Evolutionary conservation across 306 rosid genomes (phyloP), one percentile per base, ranked within the genome.

Genomic region (Quercus ilex): DNA sequence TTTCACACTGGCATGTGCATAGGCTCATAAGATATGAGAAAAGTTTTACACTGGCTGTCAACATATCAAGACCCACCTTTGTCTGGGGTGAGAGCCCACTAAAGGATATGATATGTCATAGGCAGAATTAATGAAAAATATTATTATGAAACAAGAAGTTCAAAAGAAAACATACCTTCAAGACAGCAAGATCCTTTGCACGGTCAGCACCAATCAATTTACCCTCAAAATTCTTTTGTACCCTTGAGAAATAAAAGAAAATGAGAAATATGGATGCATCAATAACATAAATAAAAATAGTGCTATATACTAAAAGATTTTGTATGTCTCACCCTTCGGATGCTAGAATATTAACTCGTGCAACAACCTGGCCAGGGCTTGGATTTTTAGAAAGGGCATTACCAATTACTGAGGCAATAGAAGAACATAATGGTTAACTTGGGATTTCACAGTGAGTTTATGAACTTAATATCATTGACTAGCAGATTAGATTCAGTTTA

Each of bases 171-270:
- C 30, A 46, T 84, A 81, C 97, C 98, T 91, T 93, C 83, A 95
- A 79, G 85, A 95, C 91, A 20, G 98, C 98, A 74, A 95, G 98
- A 88, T 95, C 99, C 94, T 95, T 95, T 38, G 97, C 85, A 38
- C 98, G 99, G 76, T 95, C 99, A 57, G 96, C 98, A 77, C 99
- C 99, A 49, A 95, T 35, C 78, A 95, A 88, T 70, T 38, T 89
- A n/a, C 98, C 99, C 87, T 91, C 99, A 87, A 95, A 95, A 83
- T 89, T 95, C 89, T 91, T 90, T 59, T 87, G 94, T 52, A 93
- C 84, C 86, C 99, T 85, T 63, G 9, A 83, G 14, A 62, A 77
- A 25, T 51, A 52, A 51, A 20, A 57, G 17, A 82, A 80, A 41
- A 78, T 82, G 33, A 84, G 80, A 82, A 53, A 72, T 31, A 30